Base-by-base conservation (phyloP, 345 rosid species). In the Ceriops decandra region DNA sequence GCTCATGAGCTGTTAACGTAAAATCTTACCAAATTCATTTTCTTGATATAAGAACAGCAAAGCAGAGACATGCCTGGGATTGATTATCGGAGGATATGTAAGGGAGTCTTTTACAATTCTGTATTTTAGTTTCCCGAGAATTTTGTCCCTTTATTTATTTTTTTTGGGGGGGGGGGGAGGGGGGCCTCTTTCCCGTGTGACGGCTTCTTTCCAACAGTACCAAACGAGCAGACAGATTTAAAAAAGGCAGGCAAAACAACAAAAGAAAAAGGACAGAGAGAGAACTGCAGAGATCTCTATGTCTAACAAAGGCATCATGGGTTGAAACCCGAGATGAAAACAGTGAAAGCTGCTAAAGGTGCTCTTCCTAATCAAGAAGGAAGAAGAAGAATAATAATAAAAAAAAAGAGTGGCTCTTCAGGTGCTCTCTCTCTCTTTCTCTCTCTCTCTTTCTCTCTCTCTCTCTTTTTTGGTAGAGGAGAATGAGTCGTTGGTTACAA, bases 291-390 rank as follows among this genome's bases (percentile, higher is more conserved):
- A 24, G 59, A 56, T 42, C 59, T 24, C 17, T 9, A 10, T 4
- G 16, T 24, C 5, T 3, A 27, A 22, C 16, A 24, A 9, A 52
- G 57, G 61, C 24, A 53, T 28, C 72, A 78, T 80, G 86, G 86
- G 82, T 42, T 83, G 82, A 80, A 47, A 60, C 66, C 30, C 6
- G n/a, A 33, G 13, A 51, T 27, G 16, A 6, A 71, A 28, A 56
- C 58, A 52, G 52, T 20, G 16, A 56, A 69, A 33, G 76, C 74
- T 51, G 64, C 74, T 64, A 28, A 38, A 10, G 59, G 58, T 63
- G 64, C 17, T 13, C 28, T n/a, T 42, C 19, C 49, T 42, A 15
- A 13, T 42, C 49, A 42, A 42, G 19, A 13, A 42, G 49, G 49
- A 13, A 10, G 13, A 10, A 38, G 9, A 11, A 7, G 1, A 33